Percentiles rank a stretch among this genome's conserved stretches.
These are phyloP conservation scores for Dianthus caryophyllus DNA, from an alignment of 148 eudicot species.

Conservation along the genomic window DNA sequence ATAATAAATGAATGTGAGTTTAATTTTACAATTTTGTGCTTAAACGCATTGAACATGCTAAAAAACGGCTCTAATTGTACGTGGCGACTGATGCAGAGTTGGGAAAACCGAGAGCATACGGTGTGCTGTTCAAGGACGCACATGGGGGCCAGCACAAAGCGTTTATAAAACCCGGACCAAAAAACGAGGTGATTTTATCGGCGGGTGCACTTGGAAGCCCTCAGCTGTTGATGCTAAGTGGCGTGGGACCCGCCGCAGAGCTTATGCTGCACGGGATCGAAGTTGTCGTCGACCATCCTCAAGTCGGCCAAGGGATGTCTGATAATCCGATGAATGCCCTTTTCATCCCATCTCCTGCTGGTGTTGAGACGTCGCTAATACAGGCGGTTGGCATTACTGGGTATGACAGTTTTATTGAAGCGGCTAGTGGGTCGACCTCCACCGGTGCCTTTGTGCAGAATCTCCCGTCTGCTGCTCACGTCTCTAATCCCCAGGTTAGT, in stretches of 20 bases:
- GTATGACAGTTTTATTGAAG: conserved; percentile 54
- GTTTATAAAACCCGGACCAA: conserved; percentile 33
- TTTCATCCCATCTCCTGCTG: conserved; percentile 48
- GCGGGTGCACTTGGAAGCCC: conserved; percentile 93
- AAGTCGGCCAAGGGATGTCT: conserved; percentile 78
- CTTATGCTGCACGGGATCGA: conserved; percentile 42
- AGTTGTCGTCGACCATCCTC: conserved; percentile 64
- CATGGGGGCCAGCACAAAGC: conserved; percentile 57
- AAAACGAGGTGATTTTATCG: conserved; percentile 55
- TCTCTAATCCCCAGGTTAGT: conserved; percentile 45
- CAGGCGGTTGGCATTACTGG: conserved; percentile 73
- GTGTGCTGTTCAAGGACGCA: conserved; percentile 58
- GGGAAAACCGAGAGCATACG: conserved; percentile 48
- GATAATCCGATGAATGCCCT: conserved; percentile 85
- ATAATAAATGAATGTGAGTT: too few species aligned
- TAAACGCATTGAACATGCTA: too few species aligned
- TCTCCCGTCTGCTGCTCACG: conserved; percentile 25
- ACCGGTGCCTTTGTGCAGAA: conserved; percentile 24
- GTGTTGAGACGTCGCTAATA: conserved; percentile 59
- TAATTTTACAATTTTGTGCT: too few species aligned
- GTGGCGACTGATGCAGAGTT: conserved; percentile 30
- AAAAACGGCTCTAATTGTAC: too few species aligned
- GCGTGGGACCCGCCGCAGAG: conserved; percentile 72
- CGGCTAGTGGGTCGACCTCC: conserved; percentile 51
- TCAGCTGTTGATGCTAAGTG: conserved; percentile 75